Evolutionary conservation across 1,284 basidiomycete species (phyloP).

Genomic region (Athelia sp.): DNA sequence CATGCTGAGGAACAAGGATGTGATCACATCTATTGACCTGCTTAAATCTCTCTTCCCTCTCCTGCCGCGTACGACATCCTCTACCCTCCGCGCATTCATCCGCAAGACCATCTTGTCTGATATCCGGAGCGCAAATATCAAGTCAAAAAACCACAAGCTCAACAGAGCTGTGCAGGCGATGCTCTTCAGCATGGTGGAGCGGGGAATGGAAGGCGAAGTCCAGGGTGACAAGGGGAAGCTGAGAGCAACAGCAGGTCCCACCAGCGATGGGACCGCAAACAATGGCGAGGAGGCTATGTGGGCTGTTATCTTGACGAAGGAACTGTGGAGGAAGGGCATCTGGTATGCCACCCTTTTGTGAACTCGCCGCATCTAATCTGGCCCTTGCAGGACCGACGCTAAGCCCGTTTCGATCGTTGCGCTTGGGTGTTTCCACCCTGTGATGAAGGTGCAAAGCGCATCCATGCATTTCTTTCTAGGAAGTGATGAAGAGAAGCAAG

Average conservation of each 20-base stretch:
- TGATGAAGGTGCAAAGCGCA: conserved; percentile 92
- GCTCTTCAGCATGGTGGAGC: conserved; percentile 94
- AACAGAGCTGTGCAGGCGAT: conserved; percentile 96
- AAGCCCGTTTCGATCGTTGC: conserved; percentile 94
- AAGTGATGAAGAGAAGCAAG: conserved; percentile 65
- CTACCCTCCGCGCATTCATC: conserved; percentile 79
- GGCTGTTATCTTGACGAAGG: conserved; percentile 93
- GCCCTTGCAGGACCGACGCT: conserved; percentile 67
- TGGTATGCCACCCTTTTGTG: conserved; percentile 52
- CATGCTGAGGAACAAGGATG: conserved; percentile 89
- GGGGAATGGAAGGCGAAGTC: conserved; percentile 79
- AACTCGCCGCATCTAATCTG: not conserved
- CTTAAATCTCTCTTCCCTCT: conserved; percentile 91
- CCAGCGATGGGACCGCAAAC: conserved; percentile 36
- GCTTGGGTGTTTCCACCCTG: conserved; percentile 91
- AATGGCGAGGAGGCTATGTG: conserved; percentile 91
- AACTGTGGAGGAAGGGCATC: conserved; percentile 91
- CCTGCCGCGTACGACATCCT: conserved; percentile 85
- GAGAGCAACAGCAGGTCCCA: conserved; percentile 36
- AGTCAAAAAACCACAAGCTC: conserved; percentile 91
- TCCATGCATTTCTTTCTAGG: conserved; percentile 98
- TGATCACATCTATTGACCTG: conserved; percentile 91
- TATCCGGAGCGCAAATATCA: conserved; percentile 87
- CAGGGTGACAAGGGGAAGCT: conserved; percentile 78
- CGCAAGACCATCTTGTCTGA: conserved; percentile 96